Evolutionary conservation across 2,329 filamentous ascomycete genomes (phyloP), one percentile per base, ranked within the genome.

Genomic region (Cladosporium sp.): DNA sequence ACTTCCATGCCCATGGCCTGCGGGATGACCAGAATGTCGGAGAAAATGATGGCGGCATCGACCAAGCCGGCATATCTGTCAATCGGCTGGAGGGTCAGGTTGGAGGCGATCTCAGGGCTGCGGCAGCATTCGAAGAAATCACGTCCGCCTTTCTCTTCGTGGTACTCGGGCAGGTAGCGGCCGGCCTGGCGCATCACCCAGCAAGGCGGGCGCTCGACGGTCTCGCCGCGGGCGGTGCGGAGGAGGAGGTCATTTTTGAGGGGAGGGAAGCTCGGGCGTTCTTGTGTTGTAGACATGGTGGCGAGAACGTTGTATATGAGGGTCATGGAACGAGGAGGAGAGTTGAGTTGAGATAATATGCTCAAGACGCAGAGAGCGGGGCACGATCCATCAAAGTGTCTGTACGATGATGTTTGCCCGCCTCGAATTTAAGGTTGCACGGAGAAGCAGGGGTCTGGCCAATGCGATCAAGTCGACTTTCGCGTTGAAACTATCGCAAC

Each of bases 101-200:
- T 96, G 36, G 93, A 97, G 60, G 95, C 92, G 70, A 98, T 89
- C 79, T 98, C 93, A 65, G 95, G 92, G 74, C 89, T 88, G 65
- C 95, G 93, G 80, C 95, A 99, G 86, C 94, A 97, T 81, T 93
- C 92, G 83, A 99, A 99, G 82, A 99, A 99, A 82, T 99, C 95
- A 70, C 90, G 88, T 64, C 81, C 85, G 72, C 90, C 94, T 82
- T 99, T 99, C 67, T 91, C 94, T 82, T 96, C 87, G 78, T 99
- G 95, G 79, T 99, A 99, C 80, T 99, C 95, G 69, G 94, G 95
- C 26, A 99, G 91, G 79, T 99, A 99, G 74, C 95, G 91, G 67
- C 95, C 95, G 76, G 95, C 95, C 88, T 99, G 95, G 80, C 95
- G 91, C 95, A 99, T 99, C 78, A 99, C 93, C 95, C 95, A 99